phyloP scores from a whole-genome alignment of 495 filamentous ascomycete species.

The Podospora australis region DNA sequence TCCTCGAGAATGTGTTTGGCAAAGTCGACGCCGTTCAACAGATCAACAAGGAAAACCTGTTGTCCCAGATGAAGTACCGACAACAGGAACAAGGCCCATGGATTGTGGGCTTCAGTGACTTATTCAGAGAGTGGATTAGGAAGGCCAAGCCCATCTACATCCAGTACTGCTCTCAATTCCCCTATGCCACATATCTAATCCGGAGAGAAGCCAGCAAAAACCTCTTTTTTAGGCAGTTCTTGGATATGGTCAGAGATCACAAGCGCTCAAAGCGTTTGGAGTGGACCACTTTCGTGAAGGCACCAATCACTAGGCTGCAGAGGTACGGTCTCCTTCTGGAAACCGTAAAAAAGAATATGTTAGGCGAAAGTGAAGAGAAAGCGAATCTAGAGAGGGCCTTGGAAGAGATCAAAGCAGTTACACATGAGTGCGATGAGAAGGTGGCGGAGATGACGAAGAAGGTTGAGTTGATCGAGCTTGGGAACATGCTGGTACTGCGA shows the following conservation, averaged over 20 bases:
- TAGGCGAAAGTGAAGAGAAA: constrained; percentile 82
- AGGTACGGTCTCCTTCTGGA: constrained; percentile 78
- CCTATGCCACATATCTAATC: constrained; percentile 73
- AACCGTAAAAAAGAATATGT: constrained; percentile 79
- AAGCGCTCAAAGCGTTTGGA: constrained; percentile 78
- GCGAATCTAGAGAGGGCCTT: constrained; percentile 76
- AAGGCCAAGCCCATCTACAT: constrained; percentile 87
- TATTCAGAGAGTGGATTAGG: constrained; percentile 97
- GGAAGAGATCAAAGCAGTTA: constrained; percentile 91
- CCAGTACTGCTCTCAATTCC: constrained; percentile 85
- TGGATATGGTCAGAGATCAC: constrained; percentile 71
- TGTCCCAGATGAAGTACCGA: constrained; percentile 93
- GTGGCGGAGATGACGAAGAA: constrained; percentile 94
- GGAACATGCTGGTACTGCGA: constrained; percentile 70
- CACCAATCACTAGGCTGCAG: constrained; percentile 87
- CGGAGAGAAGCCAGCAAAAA: constrained; percentile 82
- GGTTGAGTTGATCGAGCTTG: constrained; percentile 82
- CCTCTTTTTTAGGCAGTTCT: constrained; percentile 76
- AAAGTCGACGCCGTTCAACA: constrained; percentile 82
- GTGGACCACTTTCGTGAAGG: constrained; percentile 92
- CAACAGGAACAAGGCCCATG: constrained; percentile 96
- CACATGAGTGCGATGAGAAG: constrained; percentile 84
- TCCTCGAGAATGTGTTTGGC: constrained; percentile 81
- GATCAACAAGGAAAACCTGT: constrained; percentile 89
- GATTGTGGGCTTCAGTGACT: constrained; percentile 89